Evolutionary conservation across 805 yeast genomes (phyloP).

Genomic region (Candida methanosorbosa): DNA sequence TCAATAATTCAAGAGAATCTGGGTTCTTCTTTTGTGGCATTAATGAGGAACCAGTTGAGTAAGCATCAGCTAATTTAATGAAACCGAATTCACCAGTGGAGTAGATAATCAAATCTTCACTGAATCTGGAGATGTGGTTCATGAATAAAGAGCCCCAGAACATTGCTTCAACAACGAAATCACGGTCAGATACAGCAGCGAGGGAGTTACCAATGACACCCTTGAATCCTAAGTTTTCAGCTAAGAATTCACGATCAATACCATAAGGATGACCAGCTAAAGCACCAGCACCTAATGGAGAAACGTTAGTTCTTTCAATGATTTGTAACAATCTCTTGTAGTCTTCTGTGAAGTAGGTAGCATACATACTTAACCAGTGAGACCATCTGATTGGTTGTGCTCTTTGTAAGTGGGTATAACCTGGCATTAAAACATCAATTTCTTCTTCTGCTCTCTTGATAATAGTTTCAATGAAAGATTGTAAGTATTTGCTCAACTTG

Average conservation of each 20-base stretch:
- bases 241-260: constrained; percentile 89
- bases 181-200: constrained; percentile 97
- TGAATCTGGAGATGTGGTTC: constrained; percentile 91
- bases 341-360: constrained; percentile 90
- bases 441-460: constrained; percentile 73
- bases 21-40: constrained; percentile 99
- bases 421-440: constrained; percentile 94
- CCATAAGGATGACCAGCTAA: constrained; percentile 99
- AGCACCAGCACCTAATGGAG: constrained; percentile 97
- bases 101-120: constrained; percentile 91
- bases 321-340: constrained; percentile 77
- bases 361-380: constrained; percentile 92
- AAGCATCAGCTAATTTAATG: constrained; percentile 89
- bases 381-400: constrained; percentile 99
- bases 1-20: constrained; percentile 85
- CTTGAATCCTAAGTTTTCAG: constrained; percentile 68
- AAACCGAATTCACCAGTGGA: constrained; percentile 98
- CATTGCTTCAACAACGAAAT: constrained; percentile 89
- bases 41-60: constrained; percentile 94
- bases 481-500: constrained; percentile 48
- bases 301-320: constrained; percentile 70
- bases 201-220: constrained; percentile 92
- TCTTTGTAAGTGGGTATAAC: constrained; percentile 96
- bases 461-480: constrained; percentile 58
- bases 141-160: constrained; percentile 93